These are phyloP conservation scores for Pythium brachiatum DNA, from an alignment of 352 stramenopile genomes.

Conservation along the genomic window DNA sequence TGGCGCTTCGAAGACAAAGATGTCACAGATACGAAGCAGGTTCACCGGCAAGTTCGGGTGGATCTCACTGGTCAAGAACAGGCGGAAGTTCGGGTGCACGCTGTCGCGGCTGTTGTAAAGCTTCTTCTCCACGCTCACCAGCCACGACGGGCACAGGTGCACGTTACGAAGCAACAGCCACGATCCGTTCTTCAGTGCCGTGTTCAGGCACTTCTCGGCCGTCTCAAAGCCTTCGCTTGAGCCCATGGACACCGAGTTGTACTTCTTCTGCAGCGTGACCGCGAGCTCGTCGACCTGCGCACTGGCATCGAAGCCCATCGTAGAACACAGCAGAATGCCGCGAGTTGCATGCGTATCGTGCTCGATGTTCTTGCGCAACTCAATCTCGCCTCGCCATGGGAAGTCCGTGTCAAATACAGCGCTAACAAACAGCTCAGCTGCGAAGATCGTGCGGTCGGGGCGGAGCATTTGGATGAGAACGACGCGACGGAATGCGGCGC, in stretches of 20 bases:
- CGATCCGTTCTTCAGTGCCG: conserved; percentile 93
- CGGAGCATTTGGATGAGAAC: conserved; percentile 85
- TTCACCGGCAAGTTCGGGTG: conserved; percentile 95
- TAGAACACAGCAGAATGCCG: conserved; percentile 97
- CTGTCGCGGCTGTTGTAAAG: conserved; percentile 86
- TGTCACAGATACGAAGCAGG: conserved; percentile 95
- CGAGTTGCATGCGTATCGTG: conserved; percentile 87
- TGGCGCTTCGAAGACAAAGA: conserved; percentile 98
- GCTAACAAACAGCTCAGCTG: conserved; percentile 72
- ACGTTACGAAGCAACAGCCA: conserved; percentile 99
- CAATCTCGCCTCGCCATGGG: conserved; percentile 93
- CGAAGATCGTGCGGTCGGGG: conserved; percentile 85
- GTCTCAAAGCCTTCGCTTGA: conserved; percentile 95
- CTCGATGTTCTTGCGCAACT: conserved; percentile 92
- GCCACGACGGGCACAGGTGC: conserved; percentile 98
- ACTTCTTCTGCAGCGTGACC: conserved; percentile 86
- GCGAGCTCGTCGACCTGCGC: conserved; percentile 96
- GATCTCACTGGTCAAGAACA: conserved; percentile 99
- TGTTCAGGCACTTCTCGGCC: conserved; percentile 93
- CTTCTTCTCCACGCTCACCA: conserved; percentile 97
- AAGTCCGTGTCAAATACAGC: conserved; percentile 90
- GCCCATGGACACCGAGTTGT: conserved; percentile 98
- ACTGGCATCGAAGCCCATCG: conserved; percentile 97
- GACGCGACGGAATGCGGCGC: conserved; percentile 75
- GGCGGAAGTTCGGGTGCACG: conserved; percentile 71